Evolutionary conservation across 306 rosid genomes (phyloP), one percentile per base, ranked within the genome.

Genomic region (Pterocarpus santalinus): DNA sequence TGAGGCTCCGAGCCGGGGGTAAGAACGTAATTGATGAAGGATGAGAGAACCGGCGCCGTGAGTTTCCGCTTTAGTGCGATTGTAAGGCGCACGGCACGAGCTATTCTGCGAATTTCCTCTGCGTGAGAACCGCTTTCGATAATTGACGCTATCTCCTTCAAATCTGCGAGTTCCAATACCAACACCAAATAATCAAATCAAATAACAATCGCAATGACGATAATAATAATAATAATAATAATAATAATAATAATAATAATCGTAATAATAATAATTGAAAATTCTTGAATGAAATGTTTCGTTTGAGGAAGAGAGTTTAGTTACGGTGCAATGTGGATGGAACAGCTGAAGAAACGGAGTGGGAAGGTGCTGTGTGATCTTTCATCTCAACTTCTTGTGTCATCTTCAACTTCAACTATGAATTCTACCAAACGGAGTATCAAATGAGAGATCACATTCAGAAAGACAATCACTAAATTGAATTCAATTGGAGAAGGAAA

Each of bases 91-190:
- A 96, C 89, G 64, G 92, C 98, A 60, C 98, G 97, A 79, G 93
- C 87, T 77, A 96, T 91, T 71, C 99, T 84, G 2, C 99, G 90
- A 67, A 96, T 97, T 86, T 96, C 99, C 79, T 93, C 87, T 16
- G 90, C 87, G 83, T 92, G 93, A 3, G 97, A 93, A 49, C 98
- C 97, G 2, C 92, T 90, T 86, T 93, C 99, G 63, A 96, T 90
- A 11, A 89, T 91, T n/a, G 97, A 85, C 0, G 89, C 94, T 81
- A 96, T 96, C 89, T 93, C 99, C 90, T 92, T 96, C 93, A 96
- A 89, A 89, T 92, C 99, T 96, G 87, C 46, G 65, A 51, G n/a
- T 58, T 44, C 16, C 15, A 28, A 58, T 28, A 22, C 64, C 6
- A 15, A 52, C 57, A 79, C 14, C 61, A 49, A 67, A 51, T 62